Percentiles rank a stretch among this genome's conserved stretches.
Conservation (phyloP, 2,329 filamentous ascomycete species). For the Westerdykella aurantiaca region DNA sequence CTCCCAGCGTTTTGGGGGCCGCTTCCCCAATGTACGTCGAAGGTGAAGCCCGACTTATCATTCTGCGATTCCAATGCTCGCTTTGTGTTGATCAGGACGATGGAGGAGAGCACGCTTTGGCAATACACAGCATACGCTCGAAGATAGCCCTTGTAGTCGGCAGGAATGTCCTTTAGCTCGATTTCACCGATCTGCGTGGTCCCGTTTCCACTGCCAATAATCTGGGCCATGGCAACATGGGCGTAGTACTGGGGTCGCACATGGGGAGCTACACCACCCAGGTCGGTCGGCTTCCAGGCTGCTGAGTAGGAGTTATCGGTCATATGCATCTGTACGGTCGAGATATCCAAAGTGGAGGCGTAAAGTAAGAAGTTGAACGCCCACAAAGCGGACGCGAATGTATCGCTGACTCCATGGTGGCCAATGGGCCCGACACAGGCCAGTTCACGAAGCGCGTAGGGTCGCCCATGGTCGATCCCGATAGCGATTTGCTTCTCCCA, state of each 20-base stretch:
- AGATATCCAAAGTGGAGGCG: conserved; percentile 44
- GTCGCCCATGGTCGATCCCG: conserved; percentile 38
- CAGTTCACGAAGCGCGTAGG: conserved; percentile 50
- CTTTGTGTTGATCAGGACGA: conserved; percentile 46
- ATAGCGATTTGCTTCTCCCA: conserved; percentile 43
- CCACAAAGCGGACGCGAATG: conserved; percentile 48
- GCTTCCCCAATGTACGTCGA: conserved; percentile 41
- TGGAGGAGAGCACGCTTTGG: conserved; percentile 36
- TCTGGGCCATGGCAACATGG: conserved; percentile 47
- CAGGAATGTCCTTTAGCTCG: conserved; percentile 24
- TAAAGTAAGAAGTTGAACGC: conserved; percentile 50
- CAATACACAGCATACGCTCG: conserved; percentile 45
- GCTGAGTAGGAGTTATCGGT: conserved; percentile 49
- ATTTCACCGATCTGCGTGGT: conserved; percentile 41
- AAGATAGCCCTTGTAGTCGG: conserved; percentile 38
- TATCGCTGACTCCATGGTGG: conserved; percentile 43
- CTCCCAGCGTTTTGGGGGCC: conserved; percentile 13
- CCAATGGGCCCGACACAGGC: conserved; percentile 48
- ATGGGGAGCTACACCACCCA: conserved; percentile 38
- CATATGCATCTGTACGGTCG: conserved; percentile 50
- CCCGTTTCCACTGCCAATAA: conserved; percentile 45
- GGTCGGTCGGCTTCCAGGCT: conserved; percentile 45
- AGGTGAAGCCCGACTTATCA: conserved; percentile 37
- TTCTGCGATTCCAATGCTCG: conserved; percentile 38
- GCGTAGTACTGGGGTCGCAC: conserved; percentile 49